These are phyloP conservation scores for Monosporascus sp. DNA, from an alignment of 2,329 filamentous ascomycete species.

Conservation along the genomic window DNA sequence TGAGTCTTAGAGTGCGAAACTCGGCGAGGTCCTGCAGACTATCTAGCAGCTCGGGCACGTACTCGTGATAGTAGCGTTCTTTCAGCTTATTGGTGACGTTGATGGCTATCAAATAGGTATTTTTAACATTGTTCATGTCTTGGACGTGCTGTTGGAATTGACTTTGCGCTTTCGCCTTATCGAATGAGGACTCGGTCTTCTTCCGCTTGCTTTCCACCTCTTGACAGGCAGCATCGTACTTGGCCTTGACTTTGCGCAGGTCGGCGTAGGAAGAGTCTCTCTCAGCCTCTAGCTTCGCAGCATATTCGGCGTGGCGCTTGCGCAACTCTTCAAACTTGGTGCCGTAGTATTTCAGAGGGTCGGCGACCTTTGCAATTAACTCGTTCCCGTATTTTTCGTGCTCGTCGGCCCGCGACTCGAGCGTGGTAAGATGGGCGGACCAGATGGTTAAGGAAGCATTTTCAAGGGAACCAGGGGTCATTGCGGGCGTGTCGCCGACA, in stretches of 20 bases:
- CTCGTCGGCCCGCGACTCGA: slow-evolving; percentile 82
- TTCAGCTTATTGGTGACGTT: slow-evolving; percentile 98
- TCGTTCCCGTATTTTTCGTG: slow-evolving; percentile 81
- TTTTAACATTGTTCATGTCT: slow-evolving; percentile 98
- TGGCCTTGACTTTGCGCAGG: slow-evolving; percentile 82
- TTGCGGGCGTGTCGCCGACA: slow-evolving; percentile 85
- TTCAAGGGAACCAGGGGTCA: slow-evolving; percentile 94
- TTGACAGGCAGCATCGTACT: slow-evolving; percentile 89
- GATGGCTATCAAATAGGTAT: slow-evolving; percentile 93
- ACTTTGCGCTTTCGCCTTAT: slow-evolving; percentile 86
- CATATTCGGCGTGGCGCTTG: slow-evolving; percentile 85
- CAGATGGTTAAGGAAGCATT: slow-evolving; percentile 96
- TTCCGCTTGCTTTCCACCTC: slow-evolving; percentile 93
- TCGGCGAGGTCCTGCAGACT: slow-evolving; percentile 91
- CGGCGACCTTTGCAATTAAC: slow-evolving; percentile 74
- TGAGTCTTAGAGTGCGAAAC: slow-evolving; percentile 78
- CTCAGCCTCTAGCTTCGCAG: slow-evolving; percentile 83
- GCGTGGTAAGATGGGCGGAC: slow-evolving; percentile 85
- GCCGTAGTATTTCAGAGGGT: slow-evolving; percentile 73
- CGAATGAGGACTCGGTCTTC: slow-evolving; percentile 90
- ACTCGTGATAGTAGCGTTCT: slow-evolving; percentile 95
- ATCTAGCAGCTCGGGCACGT: slow-evolving; percentile 88
- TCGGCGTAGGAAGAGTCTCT: slow-evolving; percentile 79
- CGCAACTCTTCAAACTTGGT: slow-evolving; percentile 83
- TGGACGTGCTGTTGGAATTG: slow-evolving; percentile 87